Conservation (phyloP, 139 green algal genomes). For the Closterium sp. region DNA sequence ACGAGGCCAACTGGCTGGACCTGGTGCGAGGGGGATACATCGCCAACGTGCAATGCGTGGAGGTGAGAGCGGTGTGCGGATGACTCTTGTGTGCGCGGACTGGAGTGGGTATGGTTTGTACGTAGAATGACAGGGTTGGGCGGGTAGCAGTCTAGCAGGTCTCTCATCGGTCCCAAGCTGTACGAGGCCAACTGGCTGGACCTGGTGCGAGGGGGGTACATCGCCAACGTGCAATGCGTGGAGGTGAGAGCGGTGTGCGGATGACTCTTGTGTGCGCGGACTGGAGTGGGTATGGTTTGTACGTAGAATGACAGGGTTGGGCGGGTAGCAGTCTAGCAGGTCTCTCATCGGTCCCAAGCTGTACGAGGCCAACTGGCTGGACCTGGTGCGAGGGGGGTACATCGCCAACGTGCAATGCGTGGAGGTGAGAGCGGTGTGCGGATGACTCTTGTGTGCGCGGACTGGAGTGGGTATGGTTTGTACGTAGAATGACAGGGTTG, state of each 20-base stretch:
- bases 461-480: background rate
- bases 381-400: conserved; percentile 87
- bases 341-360: background rate
- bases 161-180: conserved; percentile 50
- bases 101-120: background rate
- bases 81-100: too few relatives aligned
- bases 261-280: too few relatives aligned
- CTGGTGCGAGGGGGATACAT: conserved; percentile 89
- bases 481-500: too few relatives aligned
- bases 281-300: too few relatives aligned
- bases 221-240: conserved; percentile 69
- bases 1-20: conserved; percentile 97
- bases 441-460: too few relatives aligned
- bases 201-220: conserved; percentile 87
- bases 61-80: conserved; percentile 48
- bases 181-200: conserved; percentile 98
- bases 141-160: background rate
- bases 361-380: conserved; percentile 93
- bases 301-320: too few relatives aligned
- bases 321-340: background rate
- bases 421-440: too few relatives aligned
- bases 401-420: conserved; percentile 73
- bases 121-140: too few relatives aligned
- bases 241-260: conserved; percentile 70
- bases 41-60: conserved; percentile 66